These are phyloP conservation scores for Solanum bulbocastanum DNA, from an alignment of 257 asterid genomes.

Conservation along the genomic window DNA sequence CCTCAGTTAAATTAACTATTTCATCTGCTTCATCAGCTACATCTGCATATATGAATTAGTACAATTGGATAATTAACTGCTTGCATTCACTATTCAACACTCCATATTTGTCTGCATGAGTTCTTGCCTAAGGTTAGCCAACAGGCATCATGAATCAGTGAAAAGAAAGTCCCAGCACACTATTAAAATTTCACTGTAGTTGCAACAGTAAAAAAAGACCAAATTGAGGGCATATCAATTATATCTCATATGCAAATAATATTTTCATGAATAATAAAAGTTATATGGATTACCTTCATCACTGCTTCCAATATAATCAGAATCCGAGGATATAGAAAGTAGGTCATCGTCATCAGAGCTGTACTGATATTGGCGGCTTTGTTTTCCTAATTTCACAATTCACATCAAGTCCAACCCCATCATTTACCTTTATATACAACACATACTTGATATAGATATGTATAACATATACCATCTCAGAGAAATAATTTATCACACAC, in stretches of 20 bases:
- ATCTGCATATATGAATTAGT: not conserved
- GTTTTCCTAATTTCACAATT: not conserved
- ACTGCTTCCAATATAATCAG: not conserved
- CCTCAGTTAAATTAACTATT: not conserved
- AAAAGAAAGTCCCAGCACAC: not conserved
- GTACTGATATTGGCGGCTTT: not conserved
- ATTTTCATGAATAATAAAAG: not conserved
- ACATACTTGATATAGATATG: not conserved
- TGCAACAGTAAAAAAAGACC: not conserved
- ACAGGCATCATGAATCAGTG: not conserved
- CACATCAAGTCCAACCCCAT: not conserved
- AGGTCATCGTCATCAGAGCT: constrained; percentile 5
- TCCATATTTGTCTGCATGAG: not conserved
- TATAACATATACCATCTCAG: not conserved
- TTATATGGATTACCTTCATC: constrained; percentile 8
- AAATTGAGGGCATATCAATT: not conserved
- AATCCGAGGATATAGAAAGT: not conserved
- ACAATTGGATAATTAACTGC: not conserved
- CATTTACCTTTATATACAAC: not conserved
- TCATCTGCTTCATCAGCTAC: not conserved
- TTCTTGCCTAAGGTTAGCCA: not conserved
- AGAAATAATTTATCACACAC: not conserved
- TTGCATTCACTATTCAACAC: not conserved
- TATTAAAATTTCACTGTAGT: not conserved
- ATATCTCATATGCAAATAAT: not conserved